Base-by-base conservation (phyloP, 176 grass and related monocot genomes). In the Cymbopogon citratus region DNA sequence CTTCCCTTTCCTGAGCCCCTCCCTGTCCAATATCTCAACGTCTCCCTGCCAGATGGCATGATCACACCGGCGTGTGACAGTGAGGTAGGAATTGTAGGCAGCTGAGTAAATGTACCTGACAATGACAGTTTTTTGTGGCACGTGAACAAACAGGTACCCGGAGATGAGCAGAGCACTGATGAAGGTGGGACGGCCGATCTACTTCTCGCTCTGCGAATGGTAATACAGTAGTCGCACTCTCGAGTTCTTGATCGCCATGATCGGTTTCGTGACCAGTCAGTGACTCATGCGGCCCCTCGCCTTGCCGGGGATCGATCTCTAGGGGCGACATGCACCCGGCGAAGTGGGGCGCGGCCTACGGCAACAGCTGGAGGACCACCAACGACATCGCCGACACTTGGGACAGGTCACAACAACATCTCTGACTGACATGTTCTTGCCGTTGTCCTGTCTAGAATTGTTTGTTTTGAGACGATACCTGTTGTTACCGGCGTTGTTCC, bases 301-400 rank as follows among this genome's bases (percentile, higher is more conserved):
- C 15, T 51, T 51, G 48, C 48, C 48, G 48, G 48, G 1, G 46
- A 49, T 49, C 48, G 16, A 7, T 18, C 36, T 0, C 2, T 6
- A 99, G 96, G 96, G 96, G 96, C 6, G 92, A 99, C 73, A 93
- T 99, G 96, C 96, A 95, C 83, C 96, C 96, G 19, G 92, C 92
- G 9, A 38, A 33, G 43, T 99, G 96, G 92, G 92, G 92, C 27
- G 73, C 85, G 14, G 66, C 85, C 19, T 83, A 91, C 41, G 96
- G 96, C 63, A 99, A 99, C 86, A 93, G 96, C 79, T 93, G 92
- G 92, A 88, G 96, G 78, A 99, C 91, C 18, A 93, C 96, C 62
- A 75, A 91, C 79, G 92, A 93, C 82, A 99, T 99, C 46, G 41
- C 60, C 31, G 96, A 99, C 85, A 81, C 62, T 52, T 95, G 92